These are phyloP conservation scores for Monilinia aucupariae DNA, from an alignment of 2,329 filamentous ascomycete genomes.

Conservation along the genomic window DNA sequence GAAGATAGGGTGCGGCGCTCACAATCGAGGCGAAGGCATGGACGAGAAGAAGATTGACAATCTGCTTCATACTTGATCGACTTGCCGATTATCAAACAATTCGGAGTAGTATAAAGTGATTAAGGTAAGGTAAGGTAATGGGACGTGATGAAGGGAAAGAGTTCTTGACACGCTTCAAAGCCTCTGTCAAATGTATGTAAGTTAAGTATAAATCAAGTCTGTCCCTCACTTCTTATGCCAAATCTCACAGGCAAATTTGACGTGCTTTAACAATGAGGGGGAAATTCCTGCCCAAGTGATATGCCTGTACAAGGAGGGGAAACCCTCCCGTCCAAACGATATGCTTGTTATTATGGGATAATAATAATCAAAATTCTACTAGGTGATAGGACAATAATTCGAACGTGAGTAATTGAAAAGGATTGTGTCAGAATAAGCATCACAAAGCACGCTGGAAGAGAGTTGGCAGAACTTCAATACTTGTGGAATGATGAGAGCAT, in stretches of 20 bases:
- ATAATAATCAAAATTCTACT: not conserved
- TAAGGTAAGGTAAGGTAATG: not conserved
- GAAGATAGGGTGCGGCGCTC: not conserved
- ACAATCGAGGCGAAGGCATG: not conserved
- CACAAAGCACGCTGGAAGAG: not conserved
- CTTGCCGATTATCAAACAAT: not conserved
- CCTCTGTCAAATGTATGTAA: not conserved
- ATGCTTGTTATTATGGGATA: constrained; percentile 4
- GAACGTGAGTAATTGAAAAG: constrained; percentile 10
- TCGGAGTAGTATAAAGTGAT: not conserved
- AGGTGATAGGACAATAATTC: constrained; percentile 5
- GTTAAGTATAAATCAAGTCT: not conserved
- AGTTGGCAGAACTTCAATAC: not conserved
- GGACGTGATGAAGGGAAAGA: not conserved
- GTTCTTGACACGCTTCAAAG: not conserved
- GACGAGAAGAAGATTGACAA: not conserved
- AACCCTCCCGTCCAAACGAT: not conserved
- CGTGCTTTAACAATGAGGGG: not conserved
- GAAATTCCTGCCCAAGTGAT: not conserved
- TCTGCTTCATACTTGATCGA: constrained; percentile 8
- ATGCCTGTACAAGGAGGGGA: not conserved
- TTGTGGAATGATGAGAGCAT: constrained; percentile 5
- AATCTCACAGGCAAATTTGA: not conserved
- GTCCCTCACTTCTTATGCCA: not conserved
- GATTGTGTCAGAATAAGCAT: not conserved